These are phyloP conservation scores for Austroboletus novae-zelandiae DNA, from an alignment of 1,284 basidiomycete species.

Conservation along the genomic window DNA sequence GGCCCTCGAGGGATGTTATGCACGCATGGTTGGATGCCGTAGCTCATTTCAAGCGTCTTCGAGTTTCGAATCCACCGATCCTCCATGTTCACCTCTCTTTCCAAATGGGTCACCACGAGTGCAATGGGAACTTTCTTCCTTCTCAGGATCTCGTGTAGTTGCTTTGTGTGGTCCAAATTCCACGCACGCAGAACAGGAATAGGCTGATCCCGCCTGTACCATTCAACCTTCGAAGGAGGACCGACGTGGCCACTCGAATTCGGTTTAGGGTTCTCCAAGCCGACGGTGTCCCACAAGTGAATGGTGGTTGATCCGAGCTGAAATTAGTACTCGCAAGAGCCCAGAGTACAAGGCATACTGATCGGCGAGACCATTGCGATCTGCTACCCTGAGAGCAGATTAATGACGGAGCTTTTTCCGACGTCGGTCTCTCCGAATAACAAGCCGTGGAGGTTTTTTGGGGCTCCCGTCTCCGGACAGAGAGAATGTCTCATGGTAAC, in stretches of 20 bases:
- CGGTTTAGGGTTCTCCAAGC: slow-evolving; percentile 28
- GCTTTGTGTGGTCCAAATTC: slow-evolving; percentile 24
- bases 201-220: slow-evolving; percentile 27
- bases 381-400: slow-evolving; percentile 25
- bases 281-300: slow-evolving; percentile 32
- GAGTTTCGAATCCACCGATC: slow-evolving; percentile 30
- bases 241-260: slow-evolving; percentile 18
- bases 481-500: slow-evolving; percentile 18
- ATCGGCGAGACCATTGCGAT: slow-evolving; percentile 27
- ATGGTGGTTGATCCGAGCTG: slow-evolving; percentile 19
- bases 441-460: slow-evolving; percentile 28
- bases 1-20: slow-evolving; percentile 22
- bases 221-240: slow-evolving; percentile 24
- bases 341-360: slow-evolving; percentile 27
- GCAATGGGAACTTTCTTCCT: slow-evolving; percentile 32
- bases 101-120: slow-evolving; percentile 31
- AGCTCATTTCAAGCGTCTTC: slow-evolving; percentile 15
- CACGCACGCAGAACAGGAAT: slow-evolving; percentile 36
- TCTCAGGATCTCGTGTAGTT: slow-evolving; percentile 33
- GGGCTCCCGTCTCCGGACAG: slow-evolving; percentile 14
- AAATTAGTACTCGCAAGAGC: slow-evolving; percentile 25
- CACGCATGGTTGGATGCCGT: slow-evolving; percentile 29
- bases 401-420: slow-evolving; percentile 34
- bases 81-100: slow-evolving; percentile 31
- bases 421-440: slow-evolving; percentile 34